A percentile compares a stretch with the other conserved stretches of the same genome.
Evolutionary conservation across 2,329 filamentous ascomycete species (phyloP).

Genomic region (Cryoendolithus antarcticus): DNA sequence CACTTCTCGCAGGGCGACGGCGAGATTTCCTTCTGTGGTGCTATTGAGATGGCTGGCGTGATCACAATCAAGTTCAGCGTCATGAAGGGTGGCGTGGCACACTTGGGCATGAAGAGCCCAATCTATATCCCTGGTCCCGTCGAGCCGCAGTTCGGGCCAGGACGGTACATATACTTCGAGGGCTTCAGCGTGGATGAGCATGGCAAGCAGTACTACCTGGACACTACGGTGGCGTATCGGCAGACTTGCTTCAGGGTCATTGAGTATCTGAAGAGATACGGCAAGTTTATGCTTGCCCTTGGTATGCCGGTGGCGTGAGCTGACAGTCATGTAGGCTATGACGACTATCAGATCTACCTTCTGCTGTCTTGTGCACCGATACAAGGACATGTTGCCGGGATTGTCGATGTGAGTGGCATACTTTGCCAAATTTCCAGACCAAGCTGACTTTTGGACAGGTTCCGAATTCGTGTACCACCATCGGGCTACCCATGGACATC

Average conservation of each 20-base stretch:
- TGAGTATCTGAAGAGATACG: constrained; percentile 64
- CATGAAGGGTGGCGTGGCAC: constrained; percentile 65
- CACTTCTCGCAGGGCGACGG: constrained; percentile 84
- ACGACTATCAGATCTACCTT: constrained; percentile 72
- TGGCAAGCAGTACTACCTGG: constrained; percentile 81
- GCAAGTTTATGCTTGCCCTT: constrained; percentile 22
- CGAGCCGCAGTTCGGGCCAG: constrained; percentile 75
- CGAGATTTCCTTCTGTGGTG: constrained; percentile 64
- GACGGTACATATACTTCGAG: constrained; percentile 72
- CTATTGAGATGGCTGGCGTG: constrained; percentile 86
- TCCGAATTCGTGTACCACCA: constrained; percentile 79
- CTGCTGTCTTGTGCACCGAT: constrained; percentile 75
- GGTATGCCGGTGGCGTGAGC: not conserved
- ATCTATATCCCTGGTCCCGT: constrained; percentile 81
- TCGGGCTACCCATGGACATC: constrained; percentile 83
- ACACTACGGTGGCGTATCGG: constrained; percentile 74
- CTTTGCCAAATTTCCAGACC: not conserved
- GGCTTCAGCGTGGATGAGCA: constrained; percentile 82
- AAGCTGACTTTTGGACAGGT: constrained; percentile 32
- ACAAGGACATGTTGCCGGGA: constrained; percentile 76
- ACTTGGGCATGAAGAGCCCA: constrained; percentile 66
- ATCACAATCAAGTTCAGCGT: constrained; percentile 87
- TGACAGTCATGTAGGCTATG: constrained; percentile 33
- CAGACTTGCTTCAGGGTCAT: constrained; percentile 68
- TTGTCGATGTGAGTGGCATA: constrained; percentile 51